phyloP scores from a whole-genome alignment of 441 rosid species.

The Geranium incanum region DNA sequence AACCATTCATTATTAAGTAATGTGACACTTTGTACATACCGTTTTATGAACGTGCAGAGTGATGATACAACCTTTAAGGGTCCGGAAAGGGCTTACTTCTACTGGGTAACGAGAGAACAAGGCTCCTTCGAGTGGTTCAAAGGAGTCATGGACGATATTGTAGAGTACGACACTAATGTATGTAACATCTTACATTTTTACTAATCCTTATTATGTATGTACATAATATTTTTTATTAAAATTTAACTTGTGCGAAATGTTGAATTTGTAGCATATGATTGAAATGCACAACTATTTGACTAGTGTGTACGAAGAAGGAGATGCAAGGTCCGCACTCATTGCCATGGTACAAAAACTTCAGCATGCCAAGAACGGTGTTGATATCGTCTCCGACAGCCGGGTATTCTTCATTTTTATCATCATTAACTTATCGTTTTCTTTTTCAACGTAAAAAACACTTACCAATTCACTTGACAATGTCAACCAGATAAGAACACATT shows the following conservation, averaged over 20 bases:
- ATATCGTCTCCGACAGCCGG: slow-evolving; percentile 81
- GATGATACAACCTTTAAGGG: slow-evolving; percentile 1
- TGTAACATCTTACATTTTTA: no score
- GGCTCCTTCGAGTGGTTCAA: slow-evolving; percentile 96
- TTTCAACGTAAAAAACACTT: no score
- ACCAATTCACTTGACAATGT: no score
- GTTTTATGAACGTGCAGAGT: slow-evolving; percentile 13
- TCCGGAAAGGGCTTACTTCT: slow-evolving; percentile 88
- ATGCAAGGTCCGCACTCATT: slow-evolving; percentile 88
- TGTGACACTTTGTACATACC: no score
- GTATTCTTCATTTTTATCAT: slow-evolving; percentile 26
- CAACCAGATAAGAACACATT: slow-evolving; percentile 42
- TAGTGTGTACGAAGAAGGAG: slow-evolving; percentile 91
- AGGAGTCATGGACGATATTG: slow-evolving; percentile 96
- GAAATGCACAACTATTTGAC: slow-evolving; percentile 97
- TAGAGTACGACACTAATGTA: slow-evolving; percentile 60
- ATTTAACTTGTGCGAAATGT: no score
- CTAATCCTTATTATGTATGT: no score
- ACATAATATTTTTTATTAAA: slow-evolving; percentile 14
- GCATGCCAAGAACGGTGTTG: slow-evolving; percentile 88
- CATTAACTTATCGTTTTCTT: no score
- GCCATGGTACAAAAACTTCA: slow-evolving; percentile 89
- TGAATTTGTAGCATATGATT: slow-evolving; percentile 33
- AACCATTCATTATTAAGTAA: no score
- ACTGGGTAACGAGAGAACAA: slow-evolving; percentile 97